These are phyloP conservation scores for Cercospora beticola DNA, from an alignment of 2,329 filamentous ascomycete species.

Conservation along the genomic window DNA sequence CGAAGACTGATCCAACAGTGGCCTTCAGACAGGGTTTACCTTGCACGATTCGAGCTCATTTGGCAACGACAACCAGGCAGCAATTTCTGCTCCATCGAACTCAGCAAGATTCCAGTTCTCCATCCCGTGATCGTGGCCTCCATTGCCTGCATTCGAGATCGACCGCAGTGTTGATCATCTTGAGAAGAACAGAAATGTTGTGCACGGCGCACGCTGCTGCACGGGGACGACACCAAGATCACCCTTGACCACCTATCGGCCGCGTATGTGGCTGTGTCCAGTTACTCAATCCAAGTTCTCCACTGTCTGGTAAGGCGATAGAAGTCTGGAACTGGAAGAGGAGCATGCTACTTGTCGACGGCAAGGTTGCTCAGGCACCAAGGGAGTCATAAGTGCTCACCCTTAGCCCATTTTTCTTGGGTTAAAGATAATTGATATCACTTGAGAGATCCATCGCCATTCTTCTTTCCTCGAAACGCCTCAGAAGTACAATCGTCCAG, in stretches of 20 bases:
- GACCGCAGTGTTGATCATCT: not conserved
- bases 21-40: not conserved
- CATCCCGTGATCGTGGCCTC: not conserved
- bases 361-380: not conserved
- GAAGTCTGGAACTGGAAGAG: not conserved
- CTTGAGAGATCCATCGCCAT: not conserved
- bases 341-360: not conserved
- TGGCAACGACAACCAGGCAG: not conserved
- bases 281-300: not conserved
- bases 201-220: not conserved
- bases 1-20: not conserved
- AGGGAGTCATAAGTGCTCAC: not conserved
- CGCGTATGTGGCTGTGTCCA: not conserved
- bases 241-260: not conserved
- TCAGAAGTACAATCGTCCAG: not conserved
- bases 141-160: not conserved
- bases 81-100: not conserved
- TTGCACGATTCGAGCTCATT: not conserved
- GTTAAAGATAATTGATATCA: not conserved
- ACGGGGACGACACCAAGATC: not conserved
- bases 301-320: not conserved
- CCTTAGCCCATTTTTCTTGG: not conserved
- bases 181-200: no score
- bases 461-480: not conserved
- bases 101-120: not conserved